These are phyloP conservation scores for Paramecium biaurelia DNA, from an alignment of 73 alveolate genomes.

Conservation along the genomic window DNA sequence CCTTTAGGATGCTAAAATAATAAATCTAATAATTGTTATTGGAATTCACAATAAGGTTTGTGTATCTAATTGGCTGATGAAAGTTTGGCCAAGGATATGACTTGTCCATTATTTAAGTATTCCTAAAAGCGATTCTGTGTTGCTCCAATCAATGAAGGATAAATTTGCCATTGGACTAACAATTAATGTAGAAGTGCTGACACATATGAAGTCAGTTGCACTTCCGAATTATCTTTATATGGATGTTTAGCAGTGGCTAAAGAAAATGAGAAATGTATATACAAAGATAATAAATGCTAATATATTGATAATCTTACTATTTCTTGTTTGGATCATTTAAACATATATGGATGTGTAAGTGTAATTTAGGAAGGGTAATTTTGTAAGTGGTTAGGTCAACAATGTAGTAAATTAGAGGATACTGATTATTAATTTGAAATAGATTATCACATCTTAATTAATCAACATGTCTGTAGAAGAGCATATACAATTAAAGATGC, in stretches of 20 bases:
- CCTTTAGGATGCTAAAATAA: background rate
- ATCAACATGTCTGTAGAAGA: conserved; percentile 7
- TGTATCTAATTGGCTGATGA: background rate
- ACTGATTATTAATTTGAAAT: background rate
- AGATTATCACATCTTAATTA: background rate
- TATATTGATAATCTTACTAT: background rate
- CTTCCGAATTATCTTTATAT: background rate
- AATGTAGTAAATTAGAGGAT: background rate
- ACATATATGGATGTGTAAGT: background rate
- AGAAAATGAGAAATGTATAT: background rate
- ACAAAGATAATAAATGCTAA: background rate
- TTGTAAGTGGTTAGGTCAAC: conserved; percentile 24
- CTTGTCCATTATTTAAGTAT: background rate
- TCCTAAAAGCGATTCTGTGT: background rate
- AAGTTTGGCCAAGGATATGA: background rate
- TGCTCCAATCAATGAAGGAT: background rate
- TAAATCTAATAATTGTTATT: background rate
- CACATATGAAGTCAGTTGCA: background rate
- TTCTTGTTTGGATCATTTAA: background rate
- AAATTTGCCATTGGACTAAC: background rate
- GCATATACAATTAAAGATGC: background rate
- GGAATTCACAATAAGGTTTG: background rate
- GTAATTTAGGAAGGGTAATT: background rate
- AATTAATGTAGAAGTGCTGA: conserved; percentile 11
- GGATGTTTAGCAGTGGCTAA: conserved; percentile 11